A percentile compares a stretch with the other conserved stretches of the same genome.
phyloP scores from a whole-genome alignment of 495 filamentous ascomycete species.

The Terfezia claveryi region DNA sequence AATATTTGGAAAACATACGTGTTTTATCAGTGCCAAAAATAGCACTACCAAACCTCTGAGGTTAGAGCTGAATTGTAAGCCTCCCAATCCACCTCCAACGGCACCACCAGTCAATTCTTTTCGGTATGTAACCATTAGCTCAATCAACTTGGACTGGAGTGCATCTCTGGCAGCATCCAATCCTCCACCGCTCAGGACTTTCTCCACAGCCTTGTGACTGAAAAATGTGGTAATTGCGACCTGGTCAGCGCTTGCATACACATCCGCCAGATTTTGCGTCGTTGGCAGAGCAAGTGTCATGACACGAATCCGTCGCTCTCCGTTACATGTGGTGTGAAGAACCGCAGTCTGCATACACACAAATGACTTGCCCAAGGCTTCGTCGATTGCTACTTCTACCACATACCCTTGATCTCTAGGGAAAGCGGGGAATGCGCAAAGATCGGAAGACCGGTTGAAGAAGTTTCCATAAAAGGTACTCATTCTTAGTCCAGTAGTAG shows the following conservation, averaged over 20 bases:
- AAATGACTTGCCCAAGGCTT: constrained; percentile 76
- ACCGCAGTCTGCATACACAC: constrained; percentile 94
- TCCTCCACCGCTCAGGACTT: constrained; percentile 62
- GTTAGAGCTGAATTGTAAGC: constrained; percentile 84
- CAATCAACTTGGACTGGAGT: constrained; percentile 73
- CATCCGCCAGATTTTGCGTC: constrained; percentile 66
- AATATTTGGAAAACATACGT: constrained; percentile 30
- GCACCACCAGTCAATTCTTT: constrained; percentile 93
- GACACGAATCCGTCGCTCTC: constrained; percentile 81
- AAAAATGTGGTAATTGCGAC: constrained; percentile 82
- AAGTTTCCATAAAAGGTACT: constrained; percentile 98
- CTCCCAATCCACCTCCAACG: constrained; percentile 53
- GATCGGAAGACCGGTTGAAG: constrained; percentile 91
- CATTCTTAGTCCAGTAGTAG: constrained; percentile 88
- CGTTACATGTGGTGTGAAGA: constrained; percentile 93
- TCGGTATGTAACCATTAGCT: constrained; percentile 81
- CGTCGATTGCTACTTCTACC: constrained; percentile 97
- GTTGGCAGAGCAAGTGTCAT: constrained; percentile 85
- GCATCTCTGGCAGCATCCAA: constrained; percentile 78
- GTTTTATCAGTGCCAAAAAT: constrained; percentile 87
- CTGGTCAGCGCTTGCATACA: constrained; percentile 91
- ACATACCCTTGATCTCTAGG: constrained; percentile 93
- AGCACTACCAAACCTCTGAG: constrained; percentile 67
- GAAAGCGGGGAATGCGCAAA: constrained; percentile 95
- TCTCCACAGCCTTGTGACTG: constrained; percentile 92